These are phyloP conservation scores for Scheffersomyces stipitis DNA, from an alignment of 805 yeast genomes.

Conservation along the genomic window DNA sequence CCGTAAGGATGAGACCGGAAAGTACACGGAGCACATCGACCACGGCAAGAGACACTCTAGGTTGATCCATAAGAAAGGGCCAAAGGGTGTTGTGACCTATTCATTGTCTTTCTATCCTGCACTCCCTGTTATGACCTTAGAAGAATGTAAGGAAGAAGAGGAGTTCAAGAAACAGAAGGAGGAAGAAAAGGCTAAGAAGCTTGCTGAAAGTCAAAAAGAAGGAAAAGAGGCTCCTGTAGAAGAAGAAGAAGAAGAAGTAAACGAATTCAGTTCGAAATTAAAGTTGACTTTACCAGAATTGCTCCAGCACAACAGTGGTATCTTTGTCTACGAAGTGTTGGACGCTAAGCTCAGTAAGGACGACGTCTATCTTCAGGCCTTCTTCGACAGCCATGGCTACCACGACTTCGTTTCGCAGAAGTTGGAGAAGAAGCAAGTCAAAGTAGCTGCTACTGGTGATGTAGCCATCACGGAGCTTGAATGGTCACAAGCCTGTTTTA, in stretches of 20 bases:
- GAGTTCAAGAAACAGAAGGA: constrained; percentile 15
- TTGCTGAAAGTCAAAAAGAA: constrained; percentile 34
- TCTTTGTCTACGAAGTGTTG: constrained; percentile 64
- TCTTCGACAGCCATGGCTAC: constrained; percentile 73
- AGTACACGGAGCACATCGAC: constrained; percentile 57
- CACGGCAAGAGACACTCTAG: constrained; percentile 57
- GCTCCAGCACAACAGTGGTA: constrained; percentile 66
- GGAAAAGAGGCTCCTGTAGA: constrained; percentile 33
- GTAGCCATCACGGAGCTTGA: constrained; percentile 74
- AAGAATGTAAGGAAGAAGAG: constrained; percentile 62
- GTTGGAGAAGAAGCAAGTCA: constrained; percentile 42
- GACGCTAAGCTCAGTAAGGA: constrained; percentile 55
- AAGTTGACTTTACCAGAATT: constrained; percentile 61
- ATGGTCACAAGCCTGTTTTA: constrained; percentile 64
- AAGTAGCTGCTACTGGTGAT: constrained; percentile 59
- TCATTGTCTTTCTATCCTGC: constrained; percentile 81
- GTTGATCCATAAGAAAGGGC: constrained; percentile 72
- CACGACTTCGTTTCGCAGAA: constrained; percentile 59
- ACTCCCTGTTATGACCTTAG: constrained; percentile 73
- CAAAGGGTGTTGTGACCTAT: constrained; percentile 78
- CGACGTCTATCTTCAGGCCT: constrained; percentile 70
- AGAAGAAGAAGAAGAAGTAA: constrained; percentile 31
- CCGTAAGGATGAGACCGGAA: constrained; percentile 63
- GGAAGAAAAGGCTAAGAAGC: constrained; percentile 25
- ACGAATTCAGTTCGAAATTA: constrained; percentile 26